These are phyloP conservation scores for Paramecium bursaria DNA, from an alignment of 73 alveolate genomes.

Conservation along the genomic window DNA sequence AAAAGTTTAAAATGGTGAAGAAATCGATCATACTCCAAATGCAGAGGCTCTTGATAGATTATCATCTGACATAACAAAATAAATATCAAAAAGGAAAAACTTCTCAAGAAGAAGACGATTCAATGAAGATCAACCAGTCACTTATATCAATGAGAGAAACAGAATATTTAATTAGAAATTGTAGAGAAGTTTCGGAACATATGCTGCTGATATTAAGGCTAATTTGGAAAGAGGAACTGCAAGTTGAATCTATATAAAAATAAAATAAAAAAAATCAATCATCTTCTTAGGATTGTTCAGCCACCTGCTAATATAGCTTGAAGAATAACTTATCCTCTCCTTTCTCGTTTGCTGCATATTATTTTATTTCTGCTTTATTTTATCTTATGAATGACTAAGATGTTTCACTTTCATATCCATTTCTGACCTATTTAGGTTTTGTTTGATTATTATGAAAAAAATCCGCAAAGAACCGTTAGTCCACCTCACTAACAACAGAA, in stretches of 20 bases:
- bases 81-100: constrained; percentile 76
- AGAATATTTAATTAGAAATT: constrained; percentile 90
- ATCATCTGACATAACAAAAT: constrained; percentile 39
- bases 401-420: background rate
- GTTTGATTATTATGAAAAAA: background rate
- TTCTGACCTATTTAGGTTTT: constrained; percentile 15
- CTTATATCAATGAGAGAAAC: constrained; percentile 97
- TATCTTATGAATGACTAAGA: background rate
- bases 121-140: constrained; percentile 93
- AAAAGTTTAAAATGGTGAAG: background rate
- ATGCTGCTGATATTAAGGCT: constrained; percentile 89
- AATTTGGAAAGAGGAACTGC: constrained; percentile 96
- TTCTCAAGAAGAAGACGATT: constrained; percentile 90
- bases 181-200: constrained; percentile 90
- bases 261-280: background rate
- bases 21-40: constrained; percentile 6
- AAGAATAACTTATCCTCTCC: constrained; percentile 55
- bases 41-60: constrained; percentile 54
- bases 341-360: constrained; percentile 5
- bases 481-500: constrained; percentile 43
- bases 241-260: constrained; percentile 67
- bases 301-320: background rate
- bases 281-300: background rate
- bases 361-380: background rate
- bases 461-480: constrained; percentile 21